Evolutionary conservation across 192 early-diverging fungal genomes (phyloP), one percentile per base, ranked within the genome.

Genomic region (Physocladia obscura): DNA sequence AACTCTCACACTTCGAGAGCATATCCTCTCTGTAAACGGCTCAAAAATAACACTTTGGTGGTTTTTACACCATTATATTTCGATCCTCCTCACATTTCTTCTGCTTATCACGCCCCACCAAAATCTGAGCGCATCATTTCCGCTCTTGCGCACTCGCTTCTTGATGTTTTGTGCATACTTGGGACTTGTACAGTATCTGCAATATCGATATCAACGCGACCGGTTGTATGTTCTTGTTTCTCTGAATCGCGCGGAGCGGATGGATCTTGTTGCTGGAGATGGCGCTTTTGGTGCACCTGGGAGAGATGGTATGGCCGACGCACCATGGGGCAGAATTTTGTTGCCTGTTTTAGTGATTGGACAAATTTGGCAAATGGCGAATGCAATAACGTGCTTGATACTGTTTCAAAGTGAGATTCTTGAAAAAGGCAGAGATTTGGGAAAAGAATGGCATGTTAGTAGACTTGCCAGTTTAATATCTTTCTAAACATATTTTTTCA

Each of bases 191-290:
- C 79, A 81, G 51, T 77, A 63, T 57, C 51, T 81, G 13, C 79
- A 81, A 50, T 81, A 76, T 58, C 76, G 79, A 15, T 81, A 81
- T 63, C 79, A 81, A 38, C 44, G 67, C 2, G 39, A 70, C 4
- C 70, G 79, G 15, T 62, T 81, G 29, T 81, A 81, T 69, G 74
- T 74, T 2, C 60, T 81, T 21, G 79, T 81, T 60, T 65, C 75
- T n/a, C 51, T 81, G 39, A 74, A 81, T 52, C 67, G 73, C n/a
- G 79, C 74, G 19, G 59, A 71, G 21, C 77, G 78, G 2, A 81
- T 81, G 79, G 79, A 81, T 57, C 71, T 78, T 4, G 77, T 81
- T 19, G 35, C 69, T 2, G 79, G 79, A 4, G 79, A 81, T 29
- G 79, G 79, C 15, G 76, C 76, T 8, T 59, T 59, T 59, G 57